A percentile compares a stretch with the other conserved stretches of the same genome.
These are phyloP conservation scores for Shiraia sp. DNA, from an alignment of 2,329 filamentous ascomycete genomes.

Conservation along the genomic window DNA sequence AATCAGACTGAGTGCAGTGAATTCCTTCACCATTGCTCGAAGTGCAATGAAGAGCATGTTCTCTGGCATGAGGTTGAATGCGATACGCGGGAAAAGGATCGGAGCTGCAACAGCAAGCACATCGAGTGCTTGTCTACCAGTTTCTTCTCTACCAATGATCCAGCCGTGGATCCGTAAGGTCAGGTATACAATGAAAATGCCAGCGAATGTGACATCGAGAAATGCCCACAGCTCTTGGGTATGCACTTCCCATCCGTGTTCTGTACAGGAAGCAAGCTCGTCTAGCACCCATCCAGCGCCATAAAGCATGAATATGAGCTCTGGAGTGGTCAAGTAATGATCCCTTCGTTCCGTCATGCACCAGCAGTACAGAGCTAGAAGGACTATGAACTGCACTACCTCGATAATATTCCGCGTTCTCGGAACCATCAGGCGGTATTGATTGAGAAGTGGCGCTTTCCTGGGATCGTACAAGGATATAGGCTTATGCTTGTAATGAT, in stretches of 20 bases:
- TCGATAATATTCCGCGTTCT: conserved; percentile 77
- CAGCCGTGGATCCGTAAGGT: conserved; percentile 69
- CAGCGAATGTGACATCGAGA: conserved; percentile 76
- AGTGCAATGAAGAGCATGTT: conserved; percentile 83
- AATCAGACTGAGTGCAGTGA: conserved; percentile 74
- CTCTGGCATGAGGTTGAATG: conserved; percentile 81
- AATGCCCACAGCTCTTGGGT: conserved; percentile 90
- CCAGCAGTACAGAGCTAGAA: conserved; percentile 70
- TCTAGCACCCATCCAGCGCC: conserved; percentile 79
- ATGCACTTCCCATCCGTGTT: conserved; percentile 79
- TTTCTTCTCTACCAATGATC: conserved; percentile 52
- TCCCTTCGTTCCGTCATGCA: conserved; percentile 72
- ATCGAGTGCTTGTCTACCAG: conserved; percentile 71
- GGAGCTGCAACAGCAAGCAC: conserved; percentile 80
- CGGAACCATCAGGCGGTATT: conserved; percentile 83
- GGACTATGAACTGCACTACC: conserved; percentile 70
- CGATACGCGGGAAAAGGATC: conserved; percentile 75
- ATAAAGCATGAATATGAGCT: conserved; percentile 72
- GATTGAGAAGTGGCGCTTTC: conserved; percentile 75
- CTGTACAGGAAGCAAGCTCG: conserved; percentile 74
- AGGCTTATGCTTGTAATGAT: conserved; percentile 82
- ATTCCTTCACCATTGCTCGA: conserved; percentile 83
- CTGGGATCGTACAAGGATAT: conserved; percentile 81
- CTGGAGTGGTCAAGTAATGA: conserved; percentile 59
- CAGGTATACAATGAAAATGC: conserved; percentile 72